A percentile compares a stretch with the other conserved stretches of the same genome.
These are phyloP conservation scores for Curvularia sp. DNA, from an alignment of 2,329 filamentous ascomycete species.

Conservation along the genomic window DNA sequence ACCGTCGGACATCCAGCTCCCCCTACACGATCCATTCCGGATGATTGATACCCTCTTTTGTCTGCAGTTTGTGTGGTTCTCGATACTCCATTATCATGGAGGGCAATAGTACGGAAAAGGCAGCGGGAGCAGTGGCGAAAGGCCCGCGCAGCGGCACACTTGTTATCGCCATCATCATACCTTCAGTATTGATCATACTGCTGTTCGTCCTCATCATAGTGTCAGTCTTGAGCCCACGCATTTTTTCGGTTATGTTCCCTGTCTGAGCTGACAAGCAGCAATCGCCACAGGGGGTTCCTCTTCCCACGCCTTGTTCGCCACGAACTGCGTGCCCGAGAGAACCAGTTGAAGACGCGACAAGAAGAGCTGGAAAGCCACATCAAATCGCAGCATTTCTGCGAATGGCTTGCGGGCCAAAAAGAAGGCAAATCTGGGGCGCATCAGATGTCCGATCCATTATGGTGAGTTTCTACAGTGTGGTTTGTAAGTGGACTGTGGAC, in stretches of 20 bases:
- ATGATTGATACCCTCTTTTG: background rate
- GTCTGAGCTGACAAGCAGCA: constrained; percentile 21
- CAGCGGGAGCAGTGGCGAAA: background rate
- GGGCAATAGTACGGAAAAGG: constrained; percentile 20
- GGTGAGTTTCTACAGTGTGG: constrained; percentile 22
- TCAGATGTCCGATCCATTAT: constrained; percentile 33
- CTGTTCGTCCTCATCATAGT: constrained; percentile 40
- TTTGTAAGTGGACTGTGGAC: background rate
- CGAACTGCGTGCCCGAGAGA: constrained; percentile 27
- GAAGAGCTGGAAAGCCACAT: constrained; percentile 40
- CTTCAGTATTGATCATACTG: constrained; percentile 41
- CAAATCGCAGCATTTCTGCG: constrained; percentile 43
- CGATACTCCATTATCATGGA: constrained; percentile 18
- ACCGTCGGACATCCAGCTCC: constrained; percentile 7
- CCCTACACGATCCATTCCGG: background rate
- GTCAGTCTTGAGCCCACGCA: constrained; percentile 25
- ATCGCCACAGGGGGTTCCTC: constrained; percentile 32
- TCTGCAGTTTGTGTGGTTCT: background rate
- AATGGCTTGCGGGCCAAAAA: constrained; percentile 41
- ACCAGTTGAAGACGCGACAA: constrained; percentile 37
- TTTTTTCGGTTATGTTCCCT: background rate
- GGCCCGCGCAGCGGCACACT: constrained; percentile 24
- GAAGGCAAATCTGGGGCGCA: constrained; percentile 26
- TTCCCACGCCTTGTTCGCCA: constrained; percentile 27
- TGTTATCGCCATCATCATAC: constrained; percentile 43